Evolutionary conservation across 2,329 filamentous ascomycete species (phyloP).

Genomic region (Drechslerella stenobrocha): DNA sequence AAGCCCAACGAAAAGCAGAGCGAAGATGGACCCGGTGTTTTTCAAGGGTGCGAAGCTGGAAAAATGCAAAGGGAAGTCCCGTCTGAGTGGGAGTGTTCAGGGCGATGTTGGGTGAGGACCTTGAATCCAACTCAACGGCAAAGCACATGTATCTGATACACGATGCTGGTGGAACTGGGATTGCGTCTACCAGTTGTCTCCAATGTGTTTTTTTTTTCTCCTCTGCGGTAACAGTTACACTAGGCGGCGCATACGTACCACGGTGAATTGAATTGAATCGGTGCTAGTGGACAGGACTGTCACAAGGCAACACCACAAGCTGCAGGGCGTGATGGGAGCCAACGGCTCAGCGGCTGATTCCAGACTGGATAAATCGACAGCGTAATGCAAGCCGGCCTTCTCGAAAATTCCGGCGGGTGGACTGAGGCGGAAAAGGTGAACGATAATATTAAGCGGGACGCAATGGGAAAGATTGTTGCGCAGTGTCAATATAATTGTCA

Average conservation of each 20-base stretch:
- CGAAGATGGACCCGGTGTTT: slow-evolving; percentile 9
- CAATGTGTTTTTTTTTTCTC: slow-evolving; percentile 23
- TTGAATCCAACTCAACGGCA: neutral
- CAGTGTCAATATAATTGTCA: neutral
- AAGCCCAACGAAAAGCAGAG: slow-evolving; percentile 12
- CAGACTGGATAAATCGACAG: neutral
- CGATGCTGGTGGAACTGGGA: too few species aligned
- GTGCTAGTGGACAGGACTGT: too few species aligned
- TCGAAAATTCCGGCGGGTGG: slow-evolving; percentile 7
- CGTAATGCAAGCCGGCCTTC: neutral
- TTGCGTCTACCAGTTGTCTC: slow-evolving; percentile 16
- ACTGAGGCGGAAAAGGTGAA: neutral
- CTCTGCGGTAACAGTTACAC: slow-evolving; percentile 6
- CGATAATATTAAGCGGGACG: too few species aligned
- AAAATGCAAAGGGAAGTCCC: slow-evolving; percentile 6
- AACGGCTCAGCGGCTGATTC: neutral
- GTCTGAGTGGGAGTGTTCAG: neutral
- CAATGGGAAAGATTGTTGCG: neutral
- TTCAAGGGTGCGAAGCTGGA: neutral
- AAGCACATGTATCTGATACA: too few species aligned
- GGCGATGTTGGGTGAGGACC: neutral
- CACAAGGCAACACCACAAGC: too few species aligned
- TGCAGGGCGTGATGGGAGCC: too few species aligned
- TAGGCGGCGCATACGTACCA: neutral
- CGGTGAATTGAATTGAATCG: too few species aligned